phyloP scores from a whole-genome alignment of 2,329 filamentous ascomycete genomes.

The Penicillium sclerotiorum region DNA sequence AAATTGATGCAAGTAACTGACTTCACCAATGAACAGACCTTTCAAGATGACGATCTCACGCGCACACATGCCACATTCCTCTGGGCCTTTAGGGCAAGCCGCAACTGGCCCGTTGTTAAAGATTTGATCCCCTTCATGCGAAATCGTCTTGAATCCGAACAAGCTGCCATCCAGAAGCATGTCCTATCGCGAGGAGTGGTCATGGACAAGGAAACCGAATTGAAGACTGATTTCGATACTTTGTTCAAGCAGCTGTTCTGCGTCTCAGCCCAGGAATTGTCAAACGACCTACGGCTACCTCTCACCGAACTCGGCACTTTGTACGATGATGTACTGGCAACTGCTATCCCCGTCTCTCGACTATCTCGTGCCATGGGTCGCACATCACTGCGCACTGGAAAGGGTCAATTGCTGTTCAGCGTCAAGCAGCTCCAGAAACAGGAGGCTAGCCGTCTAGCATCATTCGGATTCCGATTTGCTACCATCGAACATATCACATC shows the following conservation, averaged over 20 bases:
- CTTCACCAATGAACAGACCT: slow-evolving; percentile 41
- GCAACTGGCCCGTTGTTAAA: slow-evolving; percentile 72
- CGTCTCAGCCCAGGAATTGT: slow-evolving; percentile 73
- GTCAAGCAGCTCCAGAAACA: slow-evolving; percentile 64
- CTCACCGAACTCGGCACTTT: slow-evolving; percentile 68
- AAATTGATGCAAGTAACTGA: neutral
- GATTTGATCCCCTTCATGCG: slow-evolving; percentile 73
- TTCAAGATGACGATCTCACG: slow-evolving; percentile 73
- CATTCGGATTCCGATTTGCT: slow-evolving; percentile 78
- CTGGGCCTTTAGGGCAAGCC: slow-evolving; percentile 82
- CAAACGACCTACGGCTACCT: slow-evolving; percentile 65
- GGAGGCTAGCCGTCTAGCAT: slow-evolving; percentile 66
- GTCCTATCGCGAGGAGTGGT: slow-evolving; percentile 46
- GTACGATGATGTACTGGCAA: slow-evolving; percentile 75
- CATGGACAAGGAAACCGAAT: slow-evolving; percentile 50
- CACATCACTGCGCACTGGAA: slow-evolving; percentile 49
- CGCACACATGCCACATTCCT: slow-evolving; percentile 78
- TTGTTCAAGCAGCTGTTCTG: slow-evolving; percentile 85
- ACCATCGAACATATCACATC: slow-evolving; percentile 67
- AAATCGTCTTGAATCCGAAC: slow-evolving; percentile 63
- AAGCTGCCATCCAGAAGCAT: slow-evolving; percentile 51
- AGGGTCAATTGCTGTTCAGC: slow-evolving; percentile 79
- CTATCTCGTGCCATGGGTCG: slow-evolving; percentile 32
- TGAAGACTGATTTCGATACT: slow-evolving; percentile 70
- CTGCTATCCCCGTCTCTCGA: slow-evolving; percentile 50